Percentiles rank a stretch among this genome's conserved stretches.
phyloP scores from a whole-genome alignment of 176 grass and related monocot genomes.

The Puccinellia tenuiflora region DNA sequence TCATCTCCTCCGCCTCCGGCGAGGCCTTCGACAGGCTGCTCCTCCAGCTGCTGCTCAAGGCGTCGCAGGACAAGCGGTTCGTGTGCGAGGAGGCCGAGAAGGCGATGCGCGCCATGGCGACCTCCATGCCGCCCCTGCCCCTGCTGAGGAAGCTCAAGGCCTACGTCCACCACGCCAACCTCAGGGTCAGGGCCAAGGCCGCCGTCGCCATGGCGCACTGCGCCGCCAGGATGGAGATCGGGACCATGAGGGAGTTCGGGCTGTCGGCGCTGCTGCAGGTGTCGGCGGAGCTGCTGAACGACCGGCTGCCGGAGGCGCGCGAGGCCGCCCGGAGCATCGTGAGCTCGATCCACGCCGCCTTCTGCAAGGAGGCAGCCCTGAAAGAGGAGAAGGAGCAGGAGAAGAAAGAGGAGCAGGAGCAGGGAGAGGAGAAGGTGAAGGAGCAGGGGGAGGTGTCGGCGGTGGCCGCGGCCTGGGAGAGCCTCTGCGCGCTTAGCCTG shows the following conservation, averaged over 20 bases:
- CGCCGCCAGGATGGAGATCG: slow-evolving; percentile 47
- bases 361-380: slow-evolving; percentile 24
- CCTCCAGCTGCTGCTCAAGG: slow-evolving; percentile 89
- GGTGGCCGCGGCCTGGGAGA: slow-evolving; percentile 54
- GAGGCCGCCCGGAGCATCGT: slow-evolving; percentile 77
- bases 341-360: slow-evolving; percentile 42
- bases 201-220: slow-evolving; percentile 85
- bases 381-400: background rate
- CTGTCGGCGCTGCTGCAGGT: slow-evolving; percentile 59
- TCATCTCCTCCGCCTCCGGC: slow-evolving; percentile 39
- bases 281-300: slow-evolving; percentile 70
- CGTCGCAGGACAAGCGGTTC: slow-evolving; percentile 97
- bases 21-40: slow-evolving; percentile 83
- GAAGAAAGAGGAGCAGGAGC: background rate
- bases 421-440: background rate
- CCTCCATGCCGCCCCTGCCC: slow-evolving; percentile 61
- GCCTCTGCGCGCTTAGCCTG: slow-evolving; percentile 76
- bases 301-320: slow-evolving; percentile 82
- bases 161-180: slow-evolving; percentile 87
- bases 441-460: background rate
- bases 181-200: slow-evolving; percentile 86
- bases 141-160: slow-evolving; percentile 68
- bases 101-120: slow-evolving; percentile 68
- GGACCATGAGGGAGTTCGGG: slow-evolving; percentile 68
- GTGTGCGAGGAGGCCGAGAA: slow-evolving; percentile 95